Base-by-base conservation (phyloP, 1,139 yeast genomes). In the Hanseniaspora uvarum region DNA sequence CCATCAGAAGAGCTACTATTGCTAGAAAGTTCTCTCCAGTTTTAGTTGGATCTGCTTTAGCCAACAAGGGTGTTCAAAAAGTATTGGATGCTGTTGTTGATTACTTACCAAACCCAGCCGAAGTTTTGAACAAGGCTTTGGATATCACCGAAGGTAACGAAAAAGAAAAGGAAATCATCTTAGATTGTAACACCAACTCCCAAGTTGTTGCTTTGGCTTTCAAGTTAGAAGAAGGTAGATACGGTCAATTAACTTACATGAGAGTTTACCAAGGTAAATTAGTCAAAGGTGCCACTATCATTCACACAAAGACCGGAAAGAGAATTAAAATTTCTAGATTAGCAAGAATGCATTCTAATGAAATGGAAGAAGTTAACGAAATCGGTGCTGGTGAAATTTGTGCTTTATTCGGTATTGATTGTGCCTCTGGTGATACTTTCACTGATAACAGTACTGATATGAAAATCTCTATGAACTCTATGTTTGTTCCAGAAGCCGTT, bases 371-470 rank as follows among this genome's bases (percentile, higher is more conserved):
- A 68, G 94, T 88, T 52, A 86, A 83, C 54, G 96, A 88, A 72
- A 86, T 87, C 64, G 94, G 94, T 28, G 92, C 98, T 44, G 99
- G 99, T 68, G 98, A 92, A 72, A 92, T 92, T 63, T 94, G 99
- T 73, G 99, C 99, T 54, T 92, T 98, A 58, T 92, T 94, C 65
- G 99, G 99, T 71, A 85, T 92, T 62, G 98, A 94, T 70, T 92
- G 99, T 77, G 84, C 97, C n/a, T 94, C 98, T 10, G 99, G 99
- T 66, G 98, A 92, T 68, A 88, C 97, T 10, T 92, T 92, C 70
- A 84, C 95, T 53, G 94, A 85, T 63, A 89, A 94, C 51, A 77
- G 78, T 47, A 73, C 81, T 57, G 75, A 81, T 60, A 43, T 23
- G 12, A 43, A 45, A 26, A 83, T 85, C 63, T 83, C 96, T 57